Evolutionary conservation across 164 flowering plant species (phyloP).

Genomic region (Brasenia schreberi): DNA sequence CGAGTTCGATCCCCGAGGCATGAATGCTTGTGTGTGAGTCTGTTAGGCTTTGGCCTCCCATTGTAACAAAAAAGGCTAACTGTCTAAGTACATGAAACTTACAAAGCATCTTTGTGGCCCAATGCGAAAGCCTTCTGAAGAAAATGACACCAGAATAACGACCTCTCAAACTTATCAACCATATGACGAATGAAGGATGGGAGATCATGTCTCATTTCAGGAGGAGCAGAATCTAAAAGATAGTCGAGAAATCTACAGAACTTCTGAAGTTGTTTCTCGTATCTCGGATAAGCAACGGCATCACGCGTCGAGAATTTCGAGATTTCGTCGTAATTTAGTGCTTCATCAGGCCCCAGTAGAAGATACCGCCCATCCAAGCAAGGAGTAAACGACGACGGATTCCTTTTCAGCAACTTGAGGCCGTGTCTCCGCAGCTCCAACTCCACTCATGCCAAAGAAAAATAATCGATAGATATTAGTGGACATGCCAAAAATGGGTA

Average conservation of each 20-base stretch:
- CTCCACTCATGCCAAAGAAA: too few species aligned
- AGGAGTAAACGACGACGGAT: constrained; percentile 89
- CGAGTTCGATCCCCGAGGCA: too few species aligned
- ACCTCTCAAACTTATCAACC: constrained; percentile 44
- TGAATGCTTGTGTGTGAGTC: too few species aligned
- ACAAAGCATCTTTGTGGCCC: constrained; percentile 83
- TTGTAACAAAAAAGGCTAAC: too few species aligned
- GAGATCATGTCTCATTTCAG: constrained; percentile 41
- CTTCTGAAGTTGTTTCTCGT: constrained; percentile 61
- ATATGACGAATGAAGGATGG: constrained; percentile 34
- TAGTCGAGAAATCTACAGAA: constrained; percentile 79
- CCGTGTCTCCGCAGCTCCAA: constrained; percentile 70
- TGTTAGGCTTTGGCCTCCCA: too few species aligned
- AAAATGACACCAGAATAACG: constrained; percentile 62
- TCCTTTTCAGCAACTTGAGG: constrained; percentile 68
- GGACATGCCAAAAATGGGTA: too few species aligned
- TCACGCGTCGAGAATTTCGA: constrained; percentile 75
- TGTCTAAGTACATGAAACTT: constrained; percentile 13
- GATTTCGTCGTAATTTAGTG: constrained; percentile 57
- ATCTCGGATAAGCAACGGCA: constrained; percentile 83
- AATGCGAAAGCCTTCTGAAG: constrained; percentile 37
- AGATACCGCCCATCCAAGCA: constrained; percentile 83
- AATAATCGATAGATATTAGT: too few species aligned
- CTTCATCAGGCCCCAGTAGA: constrained; percentile 60
- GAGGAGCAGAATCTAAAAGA: constrained; percentile 80